A percentile compares a stretch with the other conserved stretches of the same genome.
phyloP scores from a whole-genome alignment of 164 flowering plant species.

The Brasenia schreberi region DNA sequence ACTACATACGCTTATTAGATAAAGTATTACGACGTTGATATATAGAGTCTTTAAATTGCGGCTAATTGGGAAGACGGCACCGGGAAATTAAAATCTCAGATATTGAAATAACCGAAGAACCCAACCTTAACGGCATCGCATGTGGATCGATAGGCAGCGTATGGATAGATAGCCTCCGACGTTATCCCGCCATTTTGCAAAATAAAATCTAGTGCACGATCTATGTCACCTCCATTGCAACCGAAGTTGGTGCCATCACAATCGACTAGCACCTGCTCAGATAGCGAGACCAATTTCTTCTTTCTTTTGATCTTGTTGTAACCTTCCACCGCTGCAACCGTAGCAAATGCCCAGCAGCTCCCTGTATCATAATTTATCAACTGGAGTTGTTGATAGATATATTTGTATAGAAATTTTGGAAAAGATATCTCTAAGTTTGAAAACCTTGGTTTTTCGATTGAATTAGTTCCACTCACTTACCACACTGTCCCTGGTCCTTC shows the following conservation, averaged over 20 bases:
- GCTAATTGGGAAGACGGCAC: not conserved
- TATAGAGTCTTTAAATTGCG: not conserved
- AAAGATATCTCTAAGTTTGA: not conserved
- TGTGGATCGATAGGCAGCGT: not conserved
- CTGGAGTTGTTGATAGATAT: not conserved
- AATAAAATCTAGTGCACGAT: slow-evolving; percentile 4
- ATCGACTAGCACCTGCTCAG: slow-evolving; percentile 10
- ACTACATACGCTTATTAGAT: not conserved
- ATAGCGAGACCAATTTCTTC: slow-evolving; percentile 5
- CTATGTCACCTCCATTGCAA: slow-evolving; percentile 10
- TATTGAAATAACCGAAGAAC: not conserved
- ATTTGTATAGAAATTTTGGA: not conserved
- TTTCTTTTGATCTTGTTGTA: slow-evolving; percentile 6
- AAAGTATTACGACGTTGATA: no score
- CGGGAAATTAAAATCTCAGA: not conserved
- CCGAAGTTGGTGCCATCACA: slow-evolving; percentile 1
- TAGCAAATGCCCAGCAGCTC: slow-evolving; percentile 16
- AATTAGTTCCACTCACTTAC: not conserved
- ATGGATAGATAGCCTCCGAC: slow-evolving; percentile 8
- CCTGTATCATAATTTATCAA: not conserved
- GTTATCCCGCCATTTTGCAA: slow-evolving; percentile 6
- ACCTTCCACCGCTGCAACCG: slow-evolving; percentile 13
- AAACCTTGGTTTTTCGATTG: no score
- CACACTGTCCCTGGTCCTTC: not conserved
- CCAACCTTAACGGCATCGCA: slow-evolving; percentile 1